Base-by-base conservation (phyloP, 2,329 filamentous ascomycete genomes). In the Elsinoe fawcettii region DNA sequence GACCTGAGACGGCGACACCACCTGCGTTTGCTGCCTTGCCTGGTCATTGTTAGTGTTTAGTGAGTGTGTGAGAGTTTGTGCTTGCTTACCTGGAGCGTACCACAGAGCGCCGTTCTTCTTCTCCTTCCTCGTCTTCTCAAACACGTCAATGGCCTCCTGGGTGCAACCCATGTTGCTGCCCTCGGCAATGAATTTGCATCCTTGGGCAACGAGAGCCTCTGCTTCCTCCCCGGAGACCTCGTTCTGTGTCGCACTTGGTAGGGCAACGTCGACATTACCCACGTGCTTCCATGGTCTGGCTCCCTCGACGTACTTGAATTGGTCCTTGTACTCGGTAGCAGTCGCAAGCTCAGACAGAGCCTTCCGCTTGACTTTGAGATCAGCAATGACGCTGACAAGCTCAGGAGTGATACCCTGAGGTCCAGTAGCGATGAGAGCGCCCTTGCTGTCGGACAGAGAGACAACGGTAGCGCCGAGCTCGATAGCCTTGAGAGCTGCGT, bases 141-240 rank as follows among this genome's bases (percentile, higher is more conserved):
- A 97, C 63, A 90, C 78, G 68, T 96, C 88, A 68, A 99, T 96
- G 65, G 92, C 92, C 63, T 88, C 90, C 75, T 93, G 90, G 32
- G 91, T 96, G 80, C 90, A 96, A 63, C 93, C 93, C 93, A 99
- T 97, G 84, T 97, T 97, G 76, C 87, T 93, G 58, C 93, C 93
- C 78, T 99, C 93, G 59, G 93, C 93, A 64, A 97, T 86, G 78
- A 90, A 95, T 71, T 86, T 83, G 69, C 81, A 82, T 64, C 92
- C 92, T 59, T 81, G 81, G 51, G 80, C 80, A 59, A 96, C 83
- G 44, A 97, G 83, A 16, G 82, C 84, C 77, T 89, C 79, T 55
- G 91, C 93, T 80, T 99, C 93, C 67, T 93, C 90, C 70, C 85
- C 84, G 69, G 82, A 90, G 69, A 99, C 90, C 78, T 99, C 93